Evolutionary conservation across 1,139 yeast genomes (phyloP).

Genomic region (Geotrichum phurueaensis): DNA sequence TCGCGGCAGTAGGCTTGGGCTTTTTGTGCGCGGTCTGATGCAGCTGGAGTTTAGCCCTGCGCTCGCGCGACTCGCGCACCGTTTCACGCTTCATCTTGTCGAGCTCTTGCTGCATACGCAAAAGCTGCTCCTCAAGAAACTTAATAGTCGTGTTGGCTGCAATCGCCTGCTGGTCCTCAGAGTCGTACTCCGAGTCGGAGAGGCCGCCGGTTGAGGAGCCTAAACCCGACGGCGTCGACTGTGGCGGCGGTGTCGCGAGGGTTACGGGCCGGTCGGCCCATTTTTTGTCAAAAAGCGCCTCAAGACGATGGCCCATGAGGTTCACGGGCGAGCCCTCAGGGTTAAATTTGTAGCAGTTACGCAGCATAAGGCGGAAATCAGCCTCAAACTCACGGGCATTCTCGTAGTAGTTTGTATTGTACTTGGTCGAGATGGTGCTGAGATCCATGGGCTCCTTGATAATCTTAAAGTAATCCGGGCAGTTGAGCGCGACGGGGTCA

Average conservation of each 20-base stretch:
- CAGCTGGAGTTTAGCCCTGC: slow-evolving; percentile 17
- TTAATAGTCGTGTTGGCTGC: slow-evolving; percentile 87
- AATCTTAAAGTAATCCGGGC: slow-evolving; percentile 81
- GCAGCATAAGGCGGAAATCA: slow-evolving; percentile 76
- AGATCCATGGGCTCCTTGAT: slow-evolving; percentile 94
- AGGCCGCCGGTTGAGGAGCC: slow-evolving; percentile 27
- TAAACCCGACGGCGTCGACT: slow-evolving; percentile 15
- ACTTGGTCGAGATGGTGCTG: slow-evolving; percentile 73
- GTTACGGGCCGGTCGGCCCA: slow-evolving; percentile 89
- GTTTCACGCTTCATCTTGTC: slow-evolving; percentile 70
- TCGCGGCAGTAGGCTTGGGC: slow-evolving; percentile 28
- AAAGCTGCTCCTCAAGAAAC: slow-evolving; percentile 78
- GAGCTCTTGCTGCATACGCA: slow-evolving; percentile 78
- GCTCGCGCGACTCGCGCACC: slow-evolving; percentile 47
- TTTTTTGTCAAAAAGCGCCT: slow-evolving; percentile 74
- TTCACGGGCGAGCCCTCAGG: slow-evolving; percentile 96
- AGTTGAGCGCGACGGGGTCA: slow-evolving; percentile 87
- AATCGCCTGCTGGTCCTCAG: slow-evolving; percentile 53
- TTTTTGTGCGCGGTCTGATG: slow-evolving; percentile 30
- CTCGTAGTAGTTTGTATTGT: slow-evolving; percentile 81
- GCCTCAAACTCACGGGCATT: slow-evolving; percentile 80
- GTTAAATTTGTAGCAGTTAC: slow-evolving; percentile 84
- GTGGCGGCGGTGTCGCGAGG: slow-evolving; percentile 54
- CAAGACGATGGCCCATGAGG: slow-evolving; percentile 89
- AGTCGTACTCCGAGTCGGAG: slow-evolving; percentile 51